These are phyloP conservation scores for Lachancea fermentati DNA, from an alignment of 805 yeast species.

Conservation along the genomic window DNA sequence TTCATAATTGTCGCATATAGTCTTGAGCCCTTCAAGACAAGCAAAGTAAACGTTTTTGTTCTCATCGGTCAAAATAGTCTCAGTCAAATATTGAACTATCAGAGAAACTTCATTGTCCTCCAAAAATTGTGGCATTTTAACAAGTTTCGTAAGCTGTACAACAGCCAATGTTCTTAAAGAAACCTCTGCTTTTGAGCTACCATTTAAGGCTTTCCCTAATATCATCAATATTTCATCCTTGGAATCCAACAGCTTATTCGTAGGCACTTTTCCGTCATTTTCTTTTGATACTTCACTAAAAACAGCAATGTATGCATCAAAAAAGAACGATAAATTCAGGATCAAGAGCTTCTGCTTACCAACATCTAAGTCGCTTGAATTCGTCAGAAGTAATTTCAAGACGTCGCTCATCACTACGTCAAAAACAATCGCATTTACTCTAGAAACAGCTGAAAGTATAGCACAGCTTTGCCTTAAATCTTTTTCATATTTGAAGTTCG, in stretches of 20 bases:
- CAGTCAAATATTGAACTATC: constrained; percentile 60
- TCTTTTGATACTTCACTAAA: constrained; percentile 29
- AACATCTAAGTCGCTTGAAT: constrained; percentile 38
- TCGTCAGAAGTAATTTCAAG: constrained; percentile 39
- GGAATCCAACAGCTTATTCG: constrained; percentile 38
- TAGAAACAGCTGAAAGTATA: constrained; percentile 50
- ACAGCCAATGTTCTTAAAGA: constrained; percentile 63
- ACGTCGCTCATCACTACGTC: constrained; percentile 43
- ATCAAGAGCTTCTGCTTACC: constrained; percentile 56
- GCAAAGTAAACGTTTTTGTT: constrained; percentile 49
- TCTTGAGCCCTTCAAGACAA: constrained; percentile 49
- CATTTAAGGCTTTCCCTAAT: constrained; percentile 62
- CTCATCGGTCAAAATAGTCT: constrained; percentile 47
- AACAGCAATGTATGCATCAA: constrained; percentile 45
- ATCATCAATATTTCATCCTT: constrained; percentile 66
- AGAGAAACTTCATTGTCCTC: constrained; percentile 51
- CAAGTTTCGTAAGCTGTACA: constrained; percentile 54
- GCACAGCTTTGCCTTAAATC: constrained; percentile 60
- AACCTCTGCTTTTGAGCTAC: constrained; percentile 62
- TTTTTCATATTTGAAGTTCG: constrained; percentile 45
- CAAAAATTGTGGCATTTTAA: constrained; percentile 46
- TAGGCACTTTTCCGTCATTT: constrained; percentile 7
- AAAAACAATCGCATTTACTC: constrained; percentile 42
- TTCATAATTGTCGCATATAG: constrained; percentile 30
- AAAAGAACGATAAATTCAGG: constrained; percentile 53